phyloP scores from a whole-genome alignment of 2,329 filamentous ascomycete genomes.

The Talaromyces sp. region DNA sequence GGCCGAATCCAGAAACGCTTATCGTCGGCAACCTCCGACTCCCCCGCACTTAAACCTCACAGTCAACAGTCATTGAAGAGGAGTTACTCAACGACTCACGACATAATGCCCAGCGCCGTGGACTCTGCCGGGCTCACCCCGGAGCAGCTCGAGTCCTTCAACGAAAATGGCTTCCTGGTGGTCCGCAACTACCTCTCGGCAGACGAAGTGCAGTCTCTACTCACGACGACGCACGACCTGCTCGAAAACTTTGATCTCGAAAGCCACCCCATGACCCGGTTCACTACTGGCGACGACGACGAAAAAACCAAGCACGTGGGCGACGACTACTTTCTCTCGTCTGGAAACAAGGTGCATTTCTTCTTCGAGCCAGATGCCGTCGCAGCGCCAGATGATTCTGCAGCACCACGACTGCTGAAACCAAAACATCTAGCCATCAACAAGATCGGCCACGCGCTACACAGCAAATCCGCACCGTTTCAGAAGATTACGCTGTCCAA shows the following conservation, averaged over 20 bases:
- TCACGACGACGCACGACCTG: slow-evolving; percentile 68
- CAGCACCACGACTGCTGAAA: slow-evolving; percentile 59
- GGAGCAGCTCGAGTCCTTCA: slow-evolving; percentile 66
- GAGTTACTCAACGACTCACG: background rate
- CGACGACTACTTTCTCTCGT: slow-evolving; percentile 88
- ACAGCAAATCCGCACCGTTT: slow-evolving; percentile 64
- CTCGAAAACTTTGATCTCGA: slow-evolving; percentile 72
- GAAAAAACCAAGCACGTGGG: slow-evolving; percentile 63
- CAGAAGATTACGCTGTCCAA: slow-evolving; percentile 42
- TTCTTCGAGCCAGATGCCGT: slow-evolving; percentile 98
- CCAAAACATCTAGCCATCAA: slow-evolving; percentile 85
- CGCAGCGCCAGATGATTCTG: slow-evolving; percentile 15
- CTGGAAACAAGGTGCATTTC: slow-evolving; percentile 88
- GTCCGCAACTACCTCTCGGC: slow-evolving; percentile 69
- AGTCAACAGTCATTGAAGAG: background rate
- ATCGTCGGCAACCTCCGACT: slow-evolving; percentile 2
- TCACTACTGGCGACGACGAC: slow-evolving; percentile 75
- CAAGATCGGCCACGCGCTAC: slow-evolving; percentile 76
- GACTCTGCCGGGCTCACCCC: slow-evolving; percentile 57
- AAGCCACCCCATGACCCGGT: slow-evolving; percentile 86
- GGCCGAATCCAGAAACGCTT: background rate
- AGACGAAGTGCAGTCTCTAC: slow-evolving; percentile 60
- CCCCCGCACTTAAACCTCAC: slow-evolving; percentile 1
- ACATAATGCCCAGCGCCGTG: slow-evolving; percentile 2
- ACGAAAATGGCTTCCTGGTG: slow-evolving; percentile 83